A percentile compares a stretch with the other conserved stretches of the same genome.
These are phyloP conservation scores for Escovopsis weberi DNA, from an alignment of 2,329 filamentous ascomycete genomes.

Conservation along the genomic window DNA sequence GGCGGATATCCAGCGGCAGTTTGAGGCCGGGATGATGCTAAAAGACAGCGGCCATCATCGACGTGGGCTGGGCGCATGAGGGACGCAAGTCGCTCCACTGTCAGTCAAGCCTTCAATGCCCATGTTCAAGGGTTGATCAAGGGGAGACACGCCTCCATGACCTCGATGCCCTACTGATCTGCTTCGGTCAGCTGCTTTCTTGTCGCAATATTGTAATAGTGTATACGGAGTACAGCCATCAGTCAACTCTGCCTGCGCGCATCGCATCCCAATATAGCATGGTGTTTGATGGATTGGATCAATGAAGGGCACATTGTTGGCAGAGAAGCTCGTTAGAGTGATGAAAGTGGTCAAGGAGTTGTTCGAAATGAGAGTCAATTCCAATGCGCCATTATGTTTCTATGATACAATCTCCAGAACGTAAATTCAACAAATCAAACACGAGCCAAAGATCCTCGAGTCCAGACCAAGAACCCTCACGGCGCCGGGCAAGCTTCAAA, in stretches of 20 bases:
- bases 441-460: too few species aligned
- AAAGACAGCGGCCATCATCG: slow-evolving; percentile 37
- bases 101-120: neutral
- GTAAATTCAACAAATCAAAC: too few species aligned
- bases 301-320: slow-evolving; percentile 6
- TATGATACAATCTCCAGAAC: slow-evolving; percentile 8
- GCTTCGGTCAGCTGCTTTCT: neutral
- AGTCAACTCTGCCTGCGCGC: too few species aligned
- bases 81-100: neutral
- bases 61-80: slow-evolving; percentile 36
- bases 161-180: neutral
- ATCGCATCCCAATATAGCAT: slow-evolving; percentile 6
- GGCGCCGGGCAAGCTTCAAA: too few species aligned
- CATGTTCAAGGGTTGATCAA: neutral
- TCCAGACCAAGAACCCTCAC: too few species aligned
- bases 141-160: neutral
- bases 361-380: slow-evolving; percentile 5
- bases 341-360: neutral
- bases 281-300: slow-evolving; percentile 14
- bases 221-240: neutral
- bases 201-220: slow-evolving; percentile 1
- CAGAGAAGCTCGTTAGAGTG: slow-evolving; percentile 4
- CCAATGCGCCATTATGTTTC: slow-evolving; percentile 15
- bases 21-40: slow-evolving; percentile 39
- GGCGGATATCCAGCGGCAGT: slow-evolving; percentile 41